phyloP scores from a whole-genome alignment of 1,284 basidiomycete species.

The Phylloboletellus chloephorus region DNA sequence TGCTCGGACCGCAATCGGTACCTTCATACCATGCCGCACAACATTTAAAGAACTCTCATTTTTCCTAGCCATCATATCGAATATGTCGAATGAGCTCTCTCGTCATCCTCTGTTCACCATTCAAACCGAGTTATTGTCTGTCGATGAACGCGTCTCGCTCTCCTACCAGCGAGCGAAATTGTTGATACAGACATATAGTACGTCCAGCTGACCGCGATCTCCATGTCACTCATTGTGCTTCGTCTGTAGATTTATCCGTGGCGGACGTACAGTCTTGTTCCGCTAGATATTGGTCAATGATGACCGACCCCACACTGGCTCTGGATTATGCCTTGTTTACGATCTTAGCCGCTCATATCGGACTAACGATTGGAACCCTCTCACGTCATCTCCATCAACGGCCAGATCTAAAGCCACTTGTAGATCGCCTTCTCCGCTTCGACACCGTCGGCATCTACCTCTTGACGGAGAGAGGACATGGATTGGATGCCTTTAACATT shows the following conservation, averaged over 20 bases:
- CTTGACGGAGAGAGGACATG: conserved; percentile 53
- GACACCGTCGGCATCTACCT: conserved; percentile 48
- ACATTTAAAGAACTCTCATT: background rate
- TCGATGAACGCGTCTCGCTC: conserved; percentile 42
- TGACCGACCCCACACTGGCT: conserved; percentile 45
- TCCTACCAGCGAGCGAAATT: conserved; percentile 45
- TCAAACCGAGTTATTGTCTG: conserved; percentile 39
- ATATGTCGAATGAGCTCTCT: conserved; percentile 36
- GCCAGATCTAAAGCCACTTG: conserved; percentile 43
- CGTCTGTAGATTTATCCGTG: conserved; percentile 35
- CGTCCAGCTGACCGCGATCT: conserved; percentile 16
- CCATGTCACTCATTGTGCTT: conserved; percentile 6
- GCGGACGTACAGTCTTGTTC: conserved; percentile 44
- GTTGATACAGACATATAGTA: conserved; percentile 44
- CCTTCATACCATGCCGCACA: too few species aligned
- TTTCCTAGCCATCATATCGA: conserved; percentile 4
- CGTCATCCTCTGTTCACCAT: conserved; percentile 42
- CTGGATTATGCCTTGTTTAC: conserved; percentile 47
- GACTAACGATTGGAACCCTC: conserved; percentile 46
- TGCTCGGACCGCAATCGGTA: too few species aligned
- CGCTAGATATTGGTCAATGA: conserved; percentile 43
- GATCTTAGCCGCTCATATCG: conserved; percentile 43
- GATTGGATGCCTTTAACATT: conserved; percentile 53
- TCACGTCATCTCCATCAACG: conserved; percentile 42
- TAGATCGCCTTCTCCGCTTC: conserved; percentile 43